Evolutionary conservation across 2,329 filamentous ascomycete species (phyloP).

Genomic region (Aspergillus pseudonomiae): DNA sequence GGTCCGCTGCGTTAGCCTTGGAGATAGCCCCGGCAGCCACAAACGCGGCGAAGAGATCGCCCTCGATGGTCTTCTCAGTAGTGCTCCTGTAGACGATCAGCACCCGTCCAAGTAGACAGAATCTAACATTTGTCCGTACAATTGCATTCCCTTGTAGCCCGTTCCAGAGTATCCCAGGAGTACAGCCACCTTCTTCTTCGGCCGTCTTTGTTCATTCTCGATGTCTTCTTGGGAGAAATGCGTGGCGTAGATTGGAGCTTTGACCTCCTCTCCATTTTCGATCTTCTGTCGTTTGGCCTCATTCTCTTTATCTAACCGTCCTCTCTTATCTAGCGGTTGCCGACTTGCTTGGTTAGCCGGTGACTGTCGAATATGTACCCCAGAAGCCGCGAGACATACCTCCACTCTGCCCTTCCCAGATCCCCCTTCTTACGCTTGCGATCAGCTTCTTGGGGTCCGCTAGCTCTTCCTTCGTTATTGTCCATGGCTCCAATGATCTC

Average conservation of each 20-base stretch:
- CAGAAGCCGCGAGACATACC: slow-evolving; percentile 50
- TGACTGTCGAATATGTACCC: slow-evolving; percentile 8
- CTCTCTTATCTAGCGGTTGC: slow-evolving; percentile 55
- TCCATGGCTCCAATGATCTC: slow-evolving; percentile 30
- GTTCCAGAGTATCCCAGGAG: slow-evolving; percentile 94
- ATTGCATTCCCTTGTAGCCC: slow-evolving; percentile 97
- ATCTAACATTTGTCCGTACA: slow-evolving; percentile 47
- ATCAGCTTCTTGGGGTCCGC: slow-evolving; percentile 34
- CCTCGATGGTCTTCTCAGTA: slow-evolving; percentile 89
- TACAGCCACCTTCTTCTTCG: slow-evolving; percentile 95
- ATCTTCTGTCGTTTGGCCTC: slow-evolving; percentile 59
- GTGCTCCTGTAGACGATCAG: slow-evolving; percentile 42
- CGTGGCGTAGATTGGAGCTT: slow-evolving; percentile 56
- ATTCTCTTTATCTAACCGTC: slow-evolving; percentile 54
- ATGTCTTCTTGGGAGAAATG: slow-evolving; percentile 79
- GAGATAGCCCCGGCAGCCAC: slow-evolving; percentile 90
- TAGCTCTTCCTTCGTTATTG: slow-evolving; percentile 37
- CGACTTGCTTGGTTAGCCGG: slow-evolving; percentile 57
- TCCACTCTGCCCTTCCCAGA: slow-evolving; percentile 68
- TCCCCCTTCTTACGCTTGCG: slow-evolving; percentile 63
- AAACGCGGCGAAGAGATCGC: slow-evolving; percentile 90
- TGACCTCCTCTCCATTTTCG: slow-evolving; percentile 48
- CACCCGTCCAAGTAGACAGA: neutral
- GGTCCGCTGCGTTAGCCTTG: slow-evolving; percentile 94
- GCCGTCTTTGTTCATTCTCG: slow-evolving; percentile 79